phyloP scores from a whole-genome alignment of 495 filamentous ascomycete genomes.

The Polyplosphaeria fusca region DNA sequence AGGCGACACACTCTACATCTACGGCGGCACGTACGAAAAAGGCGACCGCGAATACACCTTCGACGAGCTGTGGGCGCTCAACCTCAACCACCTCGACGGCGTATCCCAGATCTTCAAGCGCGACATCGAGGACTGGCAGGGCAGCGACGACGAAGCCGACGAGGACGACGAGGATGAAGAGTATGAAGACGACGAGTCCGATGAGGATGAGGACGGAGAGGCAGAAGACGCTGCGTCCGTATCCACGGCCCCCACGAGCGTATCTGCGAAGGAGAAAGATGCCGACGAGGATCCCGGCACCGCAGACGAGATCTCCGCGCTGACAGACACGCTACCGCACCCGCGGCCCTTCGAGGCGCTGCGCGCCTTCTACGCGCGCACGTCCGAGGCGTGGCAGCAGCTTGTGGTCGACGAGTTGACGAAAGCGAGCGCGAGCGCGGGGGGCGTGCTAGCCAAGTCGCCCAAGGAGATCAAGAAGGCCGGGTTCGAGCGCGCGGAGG shows the following conservation, averaged over 20 bases:
- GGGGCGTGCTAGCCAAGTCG: constrained; percentile 56
- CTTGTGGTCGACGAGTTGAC: constrained; percentile 64
- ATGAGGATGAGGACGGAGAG: constrained; percentile 67
- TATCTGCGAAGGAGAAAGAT: constrained; percentile 31
- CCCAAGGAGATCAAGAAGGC: constrained; percentile 88
- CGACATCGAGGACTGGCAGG: constrained; percentile 81
- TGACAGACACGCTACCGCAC: constrained; percentile 60
- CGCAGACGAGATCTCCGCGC: constrained; percentile 41
- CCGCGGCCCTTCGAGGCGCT: constrained; percentile 86
- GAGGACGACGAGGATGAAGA: constrained; percentile 60
- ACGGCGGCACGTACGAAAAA: constrained; percentile 92
- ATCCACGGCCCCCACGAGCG: constrained; percentile 37
- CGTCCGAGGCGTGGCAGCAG: constrained; percentile 87
- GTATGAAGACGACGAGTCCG: constrained; percentile 62
- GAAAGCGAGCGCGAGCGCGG: constrained; percentile 51
- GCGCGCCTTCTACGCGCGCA: constrained; percentile 87
- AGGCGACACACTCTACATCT: constrained; percentile 87
- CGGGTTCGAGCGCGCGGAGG: constrained; percentile 85
- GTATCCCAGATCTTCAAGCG: constrained; percentile 82
- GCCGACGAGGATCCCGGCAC: constrained; percentile 50
- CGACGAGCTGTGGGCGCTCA: constrained; percentile 88
- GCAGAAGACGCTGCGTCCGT: constrained; percentile 35
- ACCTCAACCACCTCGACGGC: constrained; percentile 87
- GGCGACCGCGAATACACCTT: constrained; percentile 91
- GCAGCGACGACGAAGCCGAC: constrained; percentile 48